These are phyloP conservation scores for Pleurotus djamor DNA, from an alignment of 768 basidiomycete genomes.

Conservation along the genomic window DNA sequence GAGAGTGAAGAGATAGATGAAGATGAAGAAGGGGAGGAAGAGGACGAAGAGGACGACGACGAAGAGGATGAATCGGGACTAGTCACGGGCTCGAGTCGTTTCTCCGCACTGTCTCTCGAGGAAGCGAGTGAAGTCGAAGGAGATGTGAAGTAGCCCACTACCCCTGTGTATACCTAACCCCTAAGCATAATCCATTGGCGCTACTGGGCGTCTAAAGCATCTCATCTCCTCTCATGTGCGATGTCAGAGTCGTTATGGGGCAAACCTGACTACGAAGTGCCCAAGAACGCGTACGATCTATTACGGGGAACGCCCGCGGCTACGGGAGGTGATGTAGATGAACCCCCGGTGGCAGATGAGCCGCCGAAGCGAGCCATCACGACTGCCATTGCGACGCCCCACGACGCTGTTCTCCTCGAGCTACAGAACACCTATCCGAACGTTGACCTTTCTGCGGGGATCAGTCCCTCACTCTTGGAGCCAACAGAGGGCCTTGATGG, in stretches of 20 bases:
- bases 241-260: background rate
- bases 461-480: background rate
- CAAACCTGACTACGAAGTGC: background rate
- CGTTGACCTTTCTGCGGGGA: slow-evolving; percentile 12
- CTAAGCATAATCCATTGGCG: no score
- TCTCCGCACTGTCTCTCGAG: slow-evolving; percentile 37
- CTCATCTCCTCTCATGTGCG: background rate
- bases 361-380: background rate
- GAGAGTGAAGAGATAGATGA: slow-evolving; percentile 17
- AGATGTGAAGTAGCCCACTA: no score
- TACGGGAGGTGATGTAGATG: no score
- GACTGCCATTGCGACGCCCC: slow-evolving; percentile 46
- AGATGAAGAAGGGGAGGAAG: slow-evolving; percentile 18
- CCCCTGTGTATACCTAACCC: no score
- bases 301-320: no score
- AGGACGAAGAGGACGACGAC: slow-evolving; percentile 21
- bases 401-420: slow-evolving; percentile 61
- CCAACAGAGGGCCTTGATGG: background rate
- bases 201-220: no score
- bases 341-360: background rate
- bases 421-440: slow-evolving; percentile 29
- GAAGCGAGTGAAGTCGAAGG: slow-evolving; percentile 23
- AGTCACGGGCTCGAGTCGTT: slow-evolving; percentile 25
- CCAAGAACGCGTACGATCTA: no score
- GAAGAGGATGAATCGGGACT: slow-evolving; percentile 10